These are phyloP conservation scores for Tetracladium maxilliforme DNA, from an alignment of 2,329 filamentous ascomycete genomes.

Conservation along the genomic window DNA sequence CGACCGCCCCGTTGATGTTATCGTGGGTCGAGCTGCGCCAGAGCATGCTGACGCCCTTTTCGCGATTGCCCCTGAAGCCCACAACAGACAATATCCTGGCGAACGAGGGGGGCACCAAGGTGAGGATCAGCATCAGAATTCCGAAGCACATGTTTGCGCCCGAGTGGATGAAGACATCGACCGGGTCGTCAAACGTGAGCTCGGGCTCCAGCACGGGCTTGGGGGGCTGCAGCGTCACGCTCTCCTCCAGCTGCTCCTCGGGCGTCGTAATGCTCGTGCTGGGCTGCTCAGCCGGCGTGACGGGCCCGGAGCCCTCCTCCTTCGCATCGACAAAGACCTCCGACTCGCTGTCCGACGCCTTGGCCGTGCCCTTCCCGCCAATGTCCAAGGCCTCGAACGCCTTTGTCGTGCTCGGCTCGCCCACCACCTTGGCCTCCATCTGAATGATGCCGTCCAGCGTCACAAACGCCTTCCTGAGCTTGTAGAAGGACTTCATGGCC, in stretches of 20 bases:
- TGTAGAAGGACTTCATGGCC: conserved; percentile 83
- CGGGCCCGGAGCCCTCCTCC: conserved; percentile 26
- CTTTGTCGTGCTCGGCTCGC: too few species aligned
- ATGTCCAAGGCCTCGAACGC: too few species aligned
- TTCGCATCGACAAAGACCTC: conserved; percentile 42
- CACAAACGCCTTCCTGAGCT: conserved; percentile 75
- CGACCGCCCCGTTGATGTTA: conserved; percentile 87
- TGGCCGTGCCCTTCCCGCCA: too few species aligned
- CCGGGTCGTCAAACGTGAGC: conserved; percentile 61
- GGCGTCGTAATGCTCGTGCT: conserved; percentile 12
- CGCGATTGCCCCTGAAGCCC: conserved; percentile 80
- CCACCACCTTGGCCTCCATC: conserved; percentile 54
- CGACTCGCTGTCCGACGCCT: too few species aligned
- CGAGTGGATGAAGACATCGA: conserved; percentile 81
- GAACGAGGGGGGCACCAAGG: conserved; percentile 83
- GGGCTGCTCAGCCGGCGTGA: conserved; percentile 30
- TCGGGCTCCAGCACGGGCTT: conserved; percentile 2
- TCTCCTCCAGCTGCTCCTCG: conserved; percentile 11
- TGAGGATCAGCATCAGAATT: conserved; percentile 72
- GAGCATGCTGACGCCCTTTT: conserved; percentile 68
- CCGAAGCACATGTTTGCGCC: conserved; percentile 85
- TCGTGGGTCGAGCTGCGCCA: conserved; percentile 79
- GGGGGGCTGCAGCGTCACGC: conserved; percentile 4
- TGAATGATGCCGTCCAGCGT: conserved; percentile 68
- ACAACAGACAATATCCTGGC: conserved; percentile 75